These are phyloP conservation scores for Domatiomyces catenatus DNA, from an alignment of 2,329 filamentous ascomycete genomes.

Conservation along the genomic window DNA sequence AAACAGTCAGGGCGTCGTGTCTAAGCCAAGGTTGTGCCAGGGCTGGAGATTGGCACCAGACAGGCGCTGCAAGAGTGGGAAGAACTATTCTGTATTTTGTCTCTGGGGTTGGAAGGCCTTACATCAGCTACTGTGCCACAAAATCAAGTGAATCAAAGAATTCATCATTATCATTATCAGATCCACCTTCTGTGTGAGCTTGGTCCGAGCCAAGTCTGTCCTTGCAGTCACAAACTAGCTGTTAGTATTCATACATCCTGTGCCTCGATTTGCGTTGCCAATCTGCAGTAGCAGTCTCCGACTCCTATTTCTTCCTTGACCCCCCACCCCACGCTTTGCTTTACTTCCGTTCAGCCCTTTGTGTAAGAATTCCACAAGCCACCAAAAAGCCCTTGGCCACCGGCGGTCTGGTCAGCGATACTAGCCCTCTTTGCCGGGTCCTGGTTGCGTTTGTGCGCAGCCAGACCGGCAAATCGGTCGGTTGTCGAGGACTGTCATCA, in stretches of 20 bases:
- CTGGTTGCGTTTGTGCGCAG: slow-evolving; percentile 10
- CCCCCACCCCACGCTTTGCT: no score
- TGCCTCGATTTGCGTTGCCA: no score
- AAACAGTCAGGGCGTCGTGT: not conserved
- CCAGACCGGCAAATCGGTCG: slow-evolving; percentile 13
- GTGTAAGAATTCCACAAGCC: slow-evolving; percentile 17
- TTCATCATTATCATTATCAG: not conserved
- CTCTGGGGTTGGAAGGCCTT: not conserved
- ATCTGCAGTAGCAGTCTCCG: no score
- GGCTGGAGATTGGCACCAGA: not conserved
- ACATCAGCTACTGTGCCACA: not conserved
- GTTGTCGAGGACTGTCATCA: slow-evolving; percentile 9
- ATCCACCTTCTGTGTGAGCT: no score
- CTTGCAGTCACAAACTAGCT: no score
- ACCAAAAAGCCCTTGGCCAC: slow-evolving; percentile 11
- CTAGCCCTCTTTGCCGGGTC: slow-evolving; percentile 6
- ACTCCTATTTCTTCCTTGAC: no score
- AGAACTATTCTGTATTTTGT: not conserved
- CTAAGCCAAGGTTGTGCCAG: not conserved
- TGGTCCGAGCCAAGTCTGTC: no score
- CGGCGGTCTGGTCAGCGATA: slow-evolving; percentile 13
- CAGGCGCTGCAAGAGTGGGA: not conserved
- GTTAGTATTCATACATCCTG: no score
- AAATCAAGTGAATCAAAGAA: not conserved
- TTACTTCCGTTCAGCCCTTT: slow-evolving; percentile 14